These are phyloP conservation scores for Leccinum arenicola DNA, from an alignment of 768 basidiomycete genomes.

Conservation along the genomic window DNA sequence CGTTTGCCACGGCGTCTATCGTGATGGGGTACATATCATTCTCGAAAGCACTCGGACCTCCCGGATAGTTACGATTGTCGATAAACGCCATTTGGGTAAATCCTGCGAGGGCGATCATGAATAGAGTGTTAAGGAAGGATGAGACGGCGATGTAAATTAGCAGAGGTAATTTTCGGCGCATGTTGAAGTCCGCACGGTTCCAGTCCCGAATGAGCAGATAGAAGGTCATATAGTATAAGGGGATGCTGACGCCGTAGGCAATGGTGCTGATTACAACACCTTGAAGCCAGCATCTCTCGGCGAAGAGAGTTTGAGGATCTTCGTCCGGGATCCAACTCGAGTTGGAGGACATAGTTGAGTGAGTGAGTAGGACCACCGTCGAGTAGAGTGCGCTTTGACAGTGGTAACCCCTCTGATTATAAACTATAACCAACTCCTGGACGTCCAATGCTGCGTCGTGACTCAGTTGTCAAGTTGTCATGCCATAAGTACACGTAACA, in stretches of 20 bases:
- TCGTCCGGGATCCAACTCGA: neutral
- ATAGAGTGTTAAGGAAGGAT: neutral
- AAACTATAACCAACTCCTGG: neutral
- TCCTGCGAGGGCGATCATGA: neutral
- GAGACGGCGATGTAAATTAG: neutral
- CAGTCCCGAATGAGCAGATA: neutral
- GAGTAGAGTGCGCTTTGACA: neutral
- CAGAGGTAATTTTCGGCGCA: neutral
- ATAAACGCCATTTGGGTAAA: neutral
- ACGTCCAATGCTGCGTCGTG: neutral
- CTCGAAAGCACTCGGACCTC: neutral
- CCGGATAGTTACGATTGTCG: neutral
- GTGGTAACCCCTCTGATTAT: neutral
- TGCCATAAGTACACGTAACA: neutral
- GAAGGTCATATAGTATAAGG: neutral
- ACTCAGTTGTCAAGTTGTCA: neutral
- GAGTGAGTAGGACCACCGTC: neutral
- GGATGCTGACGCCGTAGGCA: neutral
- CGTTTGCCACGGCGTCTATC: neutral
- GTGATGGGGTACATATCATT: neutral
- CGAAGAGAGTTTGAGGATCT: neutral
- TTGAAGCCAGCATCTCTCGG: neutral
- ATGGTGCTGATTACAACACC: neutral
- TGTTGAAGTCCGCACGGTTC: neutral
- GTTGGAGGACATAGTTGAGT: neutral